Conservation (phyloP, 2,329 filamentous ascomycete species). For the Cercospora nicotianae region DNA sequence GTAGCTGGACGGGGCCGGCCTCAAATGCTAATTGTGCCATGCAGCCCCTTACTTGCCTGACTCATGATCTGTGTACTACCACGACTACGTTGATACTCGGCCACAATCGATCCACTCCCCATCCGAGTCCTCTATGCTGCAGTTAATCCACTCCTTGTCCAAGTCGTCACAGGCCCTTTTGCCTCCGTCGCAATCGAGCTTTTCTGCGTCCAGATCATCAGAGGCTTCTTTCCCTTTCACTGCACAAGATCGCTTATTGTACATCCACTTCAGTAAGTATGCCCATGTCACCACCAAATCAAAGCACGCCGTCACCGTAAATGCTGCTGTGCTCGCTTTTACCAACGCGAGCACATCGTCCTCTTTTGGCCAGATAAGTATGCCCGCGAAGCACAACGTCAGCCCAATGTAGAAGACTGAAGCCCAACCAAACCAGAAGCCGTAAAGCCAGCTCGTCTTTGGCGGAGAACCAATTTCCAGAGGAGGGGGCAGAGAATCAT, state of each 20-base stretch:
- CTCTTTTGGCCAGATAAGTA: background rate
- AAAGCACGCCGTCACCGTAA: background rate
- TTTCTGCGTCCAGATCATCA: too few species aligned
- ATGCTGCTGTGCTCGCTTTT: background rate
- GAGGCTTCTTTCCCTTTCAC: background rate
- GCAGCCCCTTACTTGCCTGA: too few species aligned
- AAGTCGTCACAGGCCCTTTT: too few species aligned
- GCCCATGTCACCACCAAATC: background rate
- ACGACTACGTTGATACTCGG: too few species aligned
- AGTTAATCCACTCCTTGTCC: too few species aligned
- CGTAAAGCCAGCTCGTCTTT: background rate
- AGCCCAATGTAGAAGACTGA: background rate
- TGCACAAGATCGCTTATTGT: background rate
- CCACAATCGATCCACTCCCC: too few species aligned
- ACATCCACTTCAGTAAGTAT: background rate
- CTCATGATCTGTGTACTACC: too few species aligned
- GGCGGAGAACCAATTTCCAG: background rate
- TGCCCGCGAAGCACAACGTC: background rate
- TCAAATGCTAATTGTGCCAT: too few species aligned
- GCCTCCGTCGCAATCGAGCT: too few species aligned
- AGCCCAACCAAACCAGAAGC: background rate
- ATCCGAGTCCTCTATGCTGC: too few species aligned
- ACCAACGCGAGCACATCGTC: too few species aligned
- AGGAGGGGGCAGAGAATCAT: background rate
- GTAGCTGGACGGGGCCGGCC: too few species aligned